Evolutionary conservation across 305 asterid genomes (phyloP), one percentile per base, ranked within the genome.

Genomic region (Ilex paraguariensis): DNA sequence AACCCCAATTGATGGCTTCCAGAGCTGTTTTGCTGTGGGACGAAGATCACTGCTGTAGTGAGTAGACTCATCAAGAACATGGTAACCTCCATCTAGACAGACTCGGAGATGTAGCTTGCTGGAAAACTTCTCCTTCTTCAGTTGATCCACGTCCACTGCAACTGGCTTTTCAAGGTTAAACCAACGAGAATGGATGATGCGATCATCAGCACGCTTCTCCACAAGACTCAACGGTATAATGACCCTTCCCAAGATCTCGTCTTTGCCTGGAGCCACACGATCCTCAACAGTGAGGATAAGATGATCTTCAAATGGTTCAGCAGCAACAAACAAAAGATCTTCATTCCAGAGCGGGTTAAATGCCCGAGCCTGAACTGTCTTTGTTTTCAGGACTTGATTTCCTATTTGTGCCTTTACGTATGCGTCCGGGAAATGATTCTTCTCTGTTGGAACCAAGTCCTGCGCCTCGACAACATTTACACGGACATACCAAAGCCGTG

Each of bases 11-110:
- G 91, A 84, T 13, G 97, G 93, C 60, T 76, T 89, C 95, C 95
- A 86, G 10, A 89, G 93, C 78, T 87, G 97, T 67, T 87, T 89
- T 0, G 97, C 97, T 1, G 97, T 86, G 14, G 97, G 97, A n/a
- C 90, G 88, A 57, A 89, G 93, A 74, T 89, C 97, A 14, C 97
- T 89, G 70, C 97, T 89, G 54, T 89, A 89, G 36, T 86, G 90
- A 32, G 95, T 89, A 7, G 97, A 87, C 63, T 87, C 97, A n/a
- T 89, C 97, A 21, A 89, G 86, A 40, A 89, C 97, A 52, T 89
- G 97, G 76, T 87, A 89, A 62, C 97, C 97, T 39, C 95, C 97
- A 6, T 89, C 97, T 60, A 89, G 74, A 73, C 96, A 86, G 70
- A 89, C 84, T 7, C 95, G 69, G 31, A 89, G 75, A 63, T 89